Percentiles rank a stretch among this genome's conserved stretches.
phyloP scores from a whole-genome alignment of 2,329 filamentous ascomycete species.

The Microsporum ferrugineum region DNA sequence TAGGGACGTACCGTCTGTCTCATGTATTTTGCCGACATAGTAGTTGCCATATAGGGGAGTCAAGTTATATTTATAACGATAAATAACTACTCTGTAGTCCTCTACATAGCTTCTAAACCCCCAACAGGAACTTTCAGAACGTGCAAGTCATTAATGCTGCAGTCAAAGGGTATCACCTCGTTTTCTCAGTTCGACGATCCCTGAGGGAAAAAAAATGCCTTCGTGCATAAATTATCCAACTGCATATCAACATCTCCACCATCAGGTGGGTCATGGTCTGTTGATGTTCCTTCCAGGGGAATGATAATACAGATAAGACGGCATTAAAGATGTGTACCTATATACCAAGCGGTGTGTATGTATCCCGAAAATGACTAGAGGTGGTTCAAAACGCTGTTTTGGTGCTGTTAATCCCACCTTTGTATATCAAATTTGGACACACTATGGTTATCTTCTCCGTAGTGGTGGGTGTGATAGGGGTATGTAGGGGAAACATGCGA shows the following conservation, averaged over 20 bases:
- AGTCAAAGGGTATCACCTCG: background rate
- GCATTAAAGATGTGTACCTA: background rate
- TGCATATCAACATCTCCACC: background rate
- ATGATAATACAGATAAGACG: background rate
- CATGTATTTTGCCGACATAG: too few species aligned
- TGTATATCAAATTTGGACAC: background rate
- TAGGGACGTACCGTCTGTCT: too few species aligned
- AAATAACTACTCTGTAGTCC: background rate
- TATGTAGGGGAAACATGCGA: background rate
- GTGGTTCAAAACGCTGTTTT: background rate
- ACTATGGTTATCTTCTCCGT: background rate
- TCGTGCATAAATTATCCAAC: background rate
- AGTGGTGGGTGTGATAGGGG: background rate
- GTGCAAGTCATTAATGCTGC: background rate
- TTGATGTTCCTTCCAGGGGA: background rate
- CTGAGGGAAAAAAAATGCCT: background rate
- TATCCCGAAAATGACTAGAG: background rate
- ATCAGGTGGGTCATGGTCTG: background rate
- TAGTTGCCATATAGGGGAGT: too few species aligned
- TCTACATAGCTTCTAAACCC: background rate
- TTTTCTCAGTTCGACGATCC: background rate
- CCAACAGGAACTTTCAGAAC: background rate
- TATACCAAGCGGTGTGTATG: background rate
- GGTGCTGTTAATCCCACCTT: background rate
- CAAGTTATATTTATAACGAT: too few species aligned